These are phyloP conservation scores for Chlorella sorokiniana DNA, from an alignment of 139 green algal genomes.

Conservation along the genomic window DNA sequence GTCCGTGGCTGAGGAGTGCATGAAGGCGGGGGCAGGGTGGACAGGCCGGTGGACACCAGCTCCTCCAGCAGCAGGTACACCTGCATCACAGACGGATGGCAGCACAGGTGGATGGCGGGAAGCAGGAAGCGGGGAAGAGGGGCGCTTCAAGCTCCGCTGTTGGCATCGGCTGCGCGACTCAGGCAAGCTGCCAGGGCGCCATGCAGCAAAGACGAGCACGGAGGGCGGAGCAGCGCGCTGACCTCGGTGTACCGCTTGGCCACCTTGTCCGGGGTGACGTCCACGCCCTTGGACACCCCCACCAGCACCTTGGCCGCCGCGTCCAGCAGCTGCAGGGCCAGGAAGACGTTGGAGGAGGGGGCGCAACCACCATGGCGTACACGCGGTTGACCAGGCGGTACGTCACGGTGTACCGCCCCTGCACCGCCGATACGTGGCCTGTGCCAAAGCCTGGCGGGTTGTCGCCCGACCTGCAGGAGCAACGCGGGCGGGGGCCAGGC, in stretches of 20 bases:
- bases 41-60: conserved; percentile 34
- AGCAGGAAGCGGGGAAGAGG: not conserved
- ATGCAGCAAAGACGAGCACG: not conserved
- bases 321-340: conserved; percentile 49
- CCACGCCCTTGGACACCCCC: conserved; percentile 32
- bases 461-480: conserved; percentile 46
- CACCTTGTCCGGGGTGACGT: conserved; percentile 57
- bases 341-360: conserved; percentile 44
- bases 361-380: conserved; percentile 47
- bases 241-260: conserved; percentile 52
- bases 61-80: conserved; percentile 29
- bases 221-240: not conserved
- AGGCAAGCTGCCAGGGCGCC: not conserved
- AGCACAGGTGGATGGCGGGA: not conserved
- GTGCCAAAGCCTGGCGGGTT: conserved; percentile 44
- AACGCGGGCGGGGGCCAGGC: not conserved
- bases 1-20: conserved; percentile 38
- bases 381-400: conserved; percentile 55
- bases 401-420: conserved; percentile 45
- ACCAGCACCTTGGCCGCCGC: conserved; percentile 42
- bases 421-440: conserved; percentile 37
- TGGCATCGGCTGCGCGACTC: no score
- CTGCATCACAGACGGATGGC: not conserved
- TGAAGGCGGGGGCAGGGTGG: conserved; percentile 40
- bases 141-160: no score